Base-by-base conservation (phyloP, 371 early-diverging fungal genomes). In the Mortierella sp. region DNA sequence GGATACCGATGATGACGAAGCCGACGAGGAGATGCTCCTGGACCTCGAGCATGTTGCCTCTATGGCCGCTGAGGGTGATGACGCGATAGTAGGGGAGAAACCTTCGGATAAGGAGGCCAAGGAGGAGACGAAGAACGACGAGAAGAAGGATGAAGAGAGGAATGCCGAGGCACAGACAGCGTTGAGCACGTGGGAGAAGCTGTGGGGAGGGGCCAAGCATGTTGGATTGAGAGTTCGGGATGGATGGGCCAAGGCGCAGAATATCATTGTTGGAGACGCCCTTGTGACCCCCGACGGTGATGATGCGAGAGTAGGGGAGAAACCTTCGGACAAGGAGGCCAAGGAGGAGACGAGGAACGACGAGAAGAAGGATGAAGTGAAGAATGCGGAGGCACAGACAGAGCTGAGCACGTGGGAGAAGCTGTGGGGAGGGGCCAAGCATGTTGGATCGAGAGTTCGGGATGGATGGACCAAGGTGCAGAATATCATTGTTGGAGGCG, bases 271-370 rank as follows among this genome's bases (percentile, higher is more conserved):
- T 58, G 58, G 34, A 7, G 58, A 37, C 29, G 58, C 34, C 29
- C 34, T 37, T 2, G 22, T 7, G 16, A 9, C 58, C 14, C 58
- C 58, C 19, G 58, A 19, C 19, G 58, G 58, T 19, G 58, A 58
- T n/a, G n/a, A n/a, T n/a, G n/a, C n/a, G n/a, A n/a, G n/a, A n/a
- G n/a, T n/a, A n/a, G n/a, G n/a, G n/a, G n/a, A n/a, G n/a, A n/a
- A n/a, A n/a, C n/a, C n/a, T n/a, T n/a, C n/a, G n/a, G 65, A 50
- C 9, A 58, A n/a, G n/a, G n/a, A 64, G n/a, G 26, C 40, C 0
- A n/a, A 71, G n/a, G 43, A 66, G 22, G 66, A 73, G 29, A 26
- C 45, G 13, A 63, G 29, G 3, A 26, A 63, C 2, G 64, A 64
- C 61, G 48, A 40, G 24, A 31, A 50, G 31, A 45, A 52, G 6